Base-by-base conservation (phyloP, 805 yeast species). In the Soucietia sequanensis region DNA sequence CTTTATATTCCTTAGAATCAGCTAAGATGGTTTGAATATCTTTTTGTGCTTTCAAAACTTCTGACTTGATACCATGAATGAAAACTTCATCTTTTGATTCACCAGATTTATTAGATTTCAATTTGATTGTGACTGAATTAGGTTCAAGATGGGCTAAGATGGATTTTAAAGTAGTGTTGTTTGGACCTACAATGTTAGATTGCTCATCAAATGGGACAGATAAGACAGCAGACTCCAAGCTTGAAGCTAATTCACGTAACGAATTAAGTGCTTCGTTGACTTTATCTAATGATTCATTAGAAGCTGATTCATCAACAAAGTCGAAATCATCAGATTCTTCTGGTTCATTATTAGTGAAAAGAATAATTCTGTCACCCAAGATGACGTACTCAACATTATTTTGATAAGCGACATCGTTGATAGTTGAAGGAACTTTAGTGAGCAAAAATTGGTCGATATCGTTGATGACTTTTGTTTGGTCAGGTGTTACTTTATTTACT, bases 401-500 rank as follows among this genome's bases (percentile, higher is more conserved):
- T 41, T 66, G 59, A 41, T 63, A 53, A 30, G 78, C 75, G 35
- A 62, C 62, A n/a, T 59, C 42, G 10, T 51, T 64, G 41, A 72
- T 59, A n/a, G 58, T 57, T 16, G 48, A 45, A 4, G 68, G 70
- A 12, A 83, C 70, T 42, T 68, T 70, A 13, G 58, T 52, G 31
- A 70, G 55, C 40, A 84, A 75, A 52, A 83, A 78, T 9, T 78
- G 61, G 46, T 84, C 87, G 44, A 91, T 73, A 48, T 85, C 95
- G 6, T 66, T 54, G 28, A 87, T 63, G 8, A 65, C 63, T 40
- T 64, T 62, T 22, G 87, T 74, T 39, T 77, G 76, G 27, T 74
- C 67, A 23, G 97, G 96, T 6, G 87, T 68, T 36, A 82, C 71
- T 34, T 70, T 65, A 60, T 87, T 89, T 36, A 93, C 96, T 14